phyloP scores from a whole-genome alignment of 805 yeast species.

The Spencermartinsiella europaea region DNA sequence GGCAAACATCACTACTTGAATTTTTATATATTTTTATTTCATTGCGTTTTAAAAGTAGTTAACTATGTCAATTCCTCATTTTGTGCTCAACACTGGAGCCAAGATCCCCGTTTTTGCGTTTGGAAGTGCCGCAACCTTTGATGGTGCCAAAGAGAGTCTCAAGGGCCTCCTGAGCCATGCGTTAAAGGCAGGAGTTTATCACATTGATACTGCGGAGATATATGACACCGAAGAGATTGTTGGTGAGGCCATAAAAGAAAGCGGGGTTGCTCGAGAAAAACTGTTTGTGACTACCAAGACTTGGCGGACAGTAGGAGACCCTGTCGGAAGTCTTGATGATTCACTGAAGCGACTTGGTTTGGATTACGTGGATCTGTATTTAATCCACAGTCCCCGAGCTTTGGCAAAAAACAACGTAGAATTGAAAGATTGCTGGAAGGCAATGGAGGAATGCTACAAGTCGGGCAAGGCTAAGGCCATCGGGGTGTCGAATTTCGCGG shows the following conservation, averaged over 20 bases:
- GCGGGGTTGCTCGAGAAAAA: slow-evolving; percentile 43
- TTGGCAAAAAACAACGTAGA: slow-evolving; percentile 19
- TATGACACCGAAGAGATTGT: slow-evolving; percentile 66
- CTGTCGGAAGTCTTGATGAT: slow-evolving; percentile 43
- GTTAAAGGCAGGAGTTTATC: slow-evolving; percentile 59
- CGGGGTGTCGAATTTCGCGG: slow-evolving; percentile 71
- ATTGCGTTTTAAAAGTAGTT: neutral
- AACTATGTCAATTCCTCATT: slow-evolving; percentile 2
- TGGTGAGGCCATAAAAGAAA: slow-evolving; percentile 45
- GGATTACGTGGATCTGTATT: slow-evolving; percentile 60
- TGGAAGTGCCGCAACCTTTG: slow-evolving; percentile 48
- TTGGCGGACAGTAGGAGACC: slow-evolving; percentile 36
- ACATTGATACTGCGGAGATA: slow-evolving; percentile 69
- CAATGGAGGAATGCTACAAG: slow-evolving; percentile 41
- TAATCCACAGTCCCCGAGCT: slow-evolving; percentile 64
- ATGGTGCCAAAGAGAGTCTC: neutral
- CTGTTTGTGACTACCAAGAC: slow-evolving; percentile 63
- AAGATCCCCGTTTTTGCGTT: slow-evolving; percentile 43
- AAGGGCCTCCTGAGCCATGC: slow-evolving; percentile 33
- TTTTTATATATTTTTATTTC: neutral
- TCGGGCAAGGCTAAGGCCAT: slow-evolving; percentile 59
- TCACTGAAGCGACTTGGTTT: slow-evolving; percentile 48
- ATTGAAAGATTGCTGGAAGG: slow-evolving; percentile 15
- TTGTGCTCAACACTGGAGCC: slow-evolving; percentile 38
- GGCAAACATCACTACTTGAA: no score